Evolutionary conservation across 176 grass and related monocot genomes (phyloP), one percentile per base, ranked within the genome.

Genomic region (Lolium rigidum): DNA sequence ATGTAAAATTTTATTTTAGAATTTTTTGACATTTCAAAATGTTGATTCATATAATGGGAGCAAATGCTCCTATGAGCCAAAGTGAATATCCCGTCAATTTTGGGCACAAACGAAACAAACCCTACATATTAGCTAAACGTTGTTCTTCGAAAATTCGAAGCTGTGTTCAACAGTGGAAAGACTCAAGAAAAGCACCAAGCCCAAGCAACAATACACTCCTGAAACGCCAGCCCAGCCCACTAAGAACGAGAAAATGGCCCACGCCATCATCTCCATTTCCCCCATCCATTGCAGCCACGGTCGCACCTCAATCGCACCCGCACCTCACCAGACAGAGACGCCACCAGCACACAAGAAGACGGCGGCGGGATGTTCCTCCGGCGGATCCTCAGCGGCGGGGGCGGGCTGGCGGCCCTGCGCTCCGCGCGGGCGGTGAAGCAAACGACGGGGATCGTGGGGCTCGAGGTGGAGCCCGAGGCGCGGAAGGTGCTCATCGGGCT

Each of bases 381-480:
- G 78, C 92, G 90, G 81, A 90, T 94, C 85, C 81, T 98, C 49
- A 90, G 90, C 68, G 90, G 95, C 26, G 90, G 91, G 12, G 86
- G 83, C n/a, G 85, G 83, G 39, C 28, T 71, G 51, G 63, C 78
- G 62, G 67, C 48, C 51, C 56, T 86, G 82, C 75, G 83, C 38
- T 89, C 90, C 66, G 87, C 86, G 76, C 87, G 87, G 70, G 82
- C 88, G 70, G 83, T 92, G 79, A 95, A 98, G 89, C 85, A 93
- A 58, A 98, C 95, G 14, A 98, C 93, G 59, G 93, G 95, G 76
- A 95, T 98, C 80, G 93, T 95, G 67, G 95, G 95, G 25, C 79
- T 98, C n/a, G 93, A 93, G 10, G 91, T 98, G 87, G 95, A 93
- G 55, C 90, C 95, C 37, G 86, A 97, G 88, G 90, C 95, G 46